Base-by-base conservation (phyloP, 805 yeast species). In the Monosporozyma aerobia region DNA sequence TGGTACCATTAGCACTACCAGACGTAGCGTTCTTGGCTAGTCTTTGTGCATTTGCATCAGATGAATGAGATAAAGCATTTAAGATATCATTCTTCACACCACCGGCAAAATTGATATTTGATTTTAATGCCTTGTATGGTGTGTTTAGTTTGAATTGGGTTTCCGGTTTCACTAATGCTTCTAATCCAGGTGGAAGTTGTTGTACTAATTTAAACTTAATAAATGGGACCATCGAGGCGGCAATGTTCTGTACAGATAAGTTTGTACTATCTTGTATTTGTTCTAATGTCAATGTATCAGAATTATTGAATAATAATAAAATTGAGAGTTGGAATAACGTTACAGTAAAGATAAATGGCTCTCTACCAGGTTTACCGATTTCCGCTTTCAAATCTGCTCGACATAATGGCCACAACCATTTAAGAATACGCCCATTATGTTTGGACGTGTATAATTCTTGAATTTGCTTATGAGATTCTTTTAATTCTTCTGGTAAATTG, bases 391-490 rank as follows among this genome's bases (percentile, higher is more conserved):
- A 71, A 67, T 94, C 99, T 55, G 95, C 94, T 68, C 92, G 85
- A 47, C 95, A 88, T 65, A 88, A 81, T 61, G 89, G 85, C 97
- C 97, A 94, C 54, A 92, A 78, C 99, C 99, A 94, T 64, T 87
- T 86, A 61, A 94, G 78, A 57, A 88, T 82, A 69, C 98, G 79
- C 11, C 97, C 97, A 56, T 75, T 80, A 69, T 92, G 97, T 62
- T 85, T 84, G 37, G 76, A 73, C 44, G 79, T 75, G 68, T 92
- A 95, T 54, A 86, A 76, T 43, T 78, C 76, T 53, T 82, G 82
- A 52, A 92, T 81, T 51, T 79, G 79, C 51, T 83, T 80, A 60
- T 84, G 80, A 1, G 95, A 79, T 43, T 76, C 74, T 53, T 74
- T 66, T 54, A 95, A 75, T 57, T 81, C 86, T 5, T 75, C 67